These are phyloP conservation scores for Penicillium verrucosum DNA, from an alignment of 2,329 filamentous ascomycete species.

Conservation along the genomic window DNA sequence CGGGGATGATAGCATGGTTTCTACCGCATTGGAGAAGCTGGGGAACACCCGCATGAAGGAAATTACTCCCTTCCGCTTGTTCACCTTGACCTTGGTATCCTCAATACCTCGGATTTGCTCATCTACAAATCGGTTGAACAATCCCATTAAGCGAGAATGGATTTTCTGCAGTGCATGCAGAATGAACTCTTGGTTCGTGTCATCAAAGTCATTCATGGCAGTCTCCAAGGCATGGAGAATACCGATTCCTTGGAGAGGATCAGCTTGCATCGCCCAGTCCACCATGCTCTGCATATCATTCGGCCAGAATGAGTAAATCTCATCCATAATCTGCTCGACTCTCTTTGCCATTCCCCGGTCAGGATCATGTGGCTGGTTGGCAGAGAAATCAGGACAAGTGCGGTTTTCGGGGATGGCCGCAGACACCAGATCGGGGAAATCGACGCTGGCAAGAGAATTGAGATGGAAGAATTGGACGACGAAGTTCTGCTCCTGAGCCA, in stretches of 20 bases:
- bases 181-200: conserved; percentile 91
- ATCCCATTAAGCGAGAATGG: conserved; percentile 67
- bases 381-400: conserved; percentile 67
- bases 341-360: conserved; percentile 81
- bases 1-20: conserved; percentile 69
- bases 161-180: conserved; percentile 75
- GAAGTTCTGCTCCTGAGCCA: conserved; percentile 95
- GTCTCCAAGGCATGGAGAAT: conserved; percentile 77
- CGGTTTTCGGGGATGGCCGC: conserved; percentile 64
- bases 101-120: conserved; percentile 94
- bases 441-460: conserved; percentile 73
- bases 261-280: conserved; percentile 75
- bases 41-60: conserved; percentile 94
- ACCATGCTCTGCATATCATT: conserved; percentile 74
- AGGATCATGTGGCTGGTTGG: conserved; percentile 77
- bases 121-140: conserved; percentile 86
- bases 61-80: conserved; percentile 96
- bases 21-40: conserved; percentile 74
- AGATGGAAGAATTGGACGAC: conserved; percentile 96
- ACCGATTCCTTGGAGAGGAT: conserved; percentile 89
- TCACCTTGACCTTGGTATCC: conserved; percentile 98
- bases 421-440: conserved; percentile 78
- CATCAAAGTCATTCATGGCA: conserved; percentile 73
- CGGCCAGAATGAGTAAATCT: conserved; percentile 78
- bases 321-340: conserved; percentile 83